A percentile compares a stretch with the other conserved stretches of the same genome.
Evolutionary conservation across 306 rosid species (phyloP).

Genomic region (Vigna hirtella): DNA sequence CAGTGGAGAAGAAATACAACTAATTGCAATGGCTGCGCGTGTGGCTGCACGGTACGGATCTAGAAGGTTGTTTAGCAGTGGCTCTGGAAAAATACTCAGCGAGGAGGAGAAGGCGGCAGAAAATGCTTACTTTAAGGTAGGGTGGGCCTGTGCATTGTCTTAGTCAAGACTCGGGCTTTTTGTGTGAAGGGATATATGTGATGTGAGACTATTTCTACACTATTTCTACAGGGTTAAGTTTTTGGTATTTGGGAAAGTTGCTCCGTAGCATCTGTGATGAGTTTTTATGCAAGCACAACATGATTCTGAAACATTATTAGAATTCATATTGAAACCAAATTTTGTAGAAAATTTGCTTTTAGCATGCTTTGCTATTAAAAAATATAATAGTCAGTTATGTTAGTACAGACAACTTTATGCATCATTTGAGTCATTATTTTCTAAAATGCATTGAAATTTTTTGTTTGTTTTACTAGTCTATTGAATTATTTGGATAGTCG

Average conservation of each 20-base stretch:
- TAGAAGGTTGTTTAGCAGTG: conserved; percentile 79
- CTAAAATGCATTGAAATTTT: background rate
- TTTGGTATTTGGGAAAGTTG: background rate
- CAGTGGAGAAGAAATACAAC: conserved; percentile 41
- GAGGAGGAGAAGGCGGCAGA: conserved; percentile 93
- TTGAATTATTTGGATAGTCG: background rate
- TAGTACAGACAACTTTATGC: too few relatives aligned
- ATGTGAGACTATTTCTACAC: background rate
- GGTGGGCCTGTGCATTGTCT: background rate
- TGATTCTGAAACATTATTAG: background rate
- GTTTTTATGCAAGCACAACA: background rate
- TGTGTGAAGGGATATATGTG: background rate
- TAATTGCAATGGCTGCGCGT: conserved; percentile 67
- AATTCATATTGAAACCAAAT: background rate
- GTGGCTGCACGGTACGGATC: conserved; percentile 62
- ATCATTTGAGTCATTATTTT: background rate
- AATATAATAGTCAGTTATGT: too few relatives aligned
- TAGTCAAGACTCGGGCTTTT: background rate
- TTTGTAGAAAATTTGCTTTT: conserved; percentile 12
- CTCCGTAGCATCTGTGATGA: background rate
- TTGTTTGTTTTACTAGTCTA: background rate
- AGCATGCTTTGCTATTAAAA: background rate
- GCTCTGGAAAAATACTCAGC: conserved; percentile 74
- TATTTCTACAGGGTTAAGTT: background rate
- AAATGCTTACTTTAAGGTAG: conserved; percentile 70